phyloP scores from a whole-genome alignment of 169 alveolate genomes.

The Cryptosporidium bovis region DNA sequence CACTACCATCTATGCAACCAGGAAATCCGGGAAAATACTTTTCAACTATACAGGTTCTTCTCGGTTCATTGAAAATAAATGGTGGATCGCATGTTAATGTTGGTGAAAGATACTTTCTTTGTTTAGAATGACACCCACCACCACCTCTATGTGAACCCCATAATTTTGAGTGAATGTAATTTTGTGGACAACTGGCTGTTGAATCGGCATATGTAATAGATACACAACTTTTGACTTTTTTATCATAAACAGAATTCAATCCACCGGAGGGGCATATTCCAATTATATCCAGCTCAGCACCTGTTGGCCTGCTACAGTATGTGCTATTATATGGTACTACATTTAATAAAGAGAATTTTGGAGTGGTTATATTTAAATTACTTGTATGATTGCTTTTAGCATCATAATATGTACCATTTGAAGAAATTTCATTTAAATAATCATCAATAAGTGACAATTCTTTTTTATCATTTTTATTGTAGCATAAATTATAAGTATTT shows the following conservation, averaged over 20 bases:
- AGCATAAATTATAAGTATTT: slow-evolving; percentile 36
- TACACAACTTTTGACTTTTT: slow-evolving; percentile 24
- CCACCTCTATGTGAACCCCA: slow-evolving; percentile 70
- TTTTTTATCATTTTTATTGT: slow-evolving; percentile 7
- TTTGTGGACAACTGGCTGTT: slow-evolving; percentile 29
- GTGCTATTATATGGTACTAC: slow-evolving; percentile 50
- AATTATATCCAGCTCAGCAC: slow-evolving; percentile 39
- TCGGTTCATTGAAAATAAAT: slow-evolving; percentile 40
- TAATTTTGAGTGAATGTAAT: slow-evolving; percentile 33
- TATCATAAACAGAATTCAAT: slow-evolving; percentile 36
- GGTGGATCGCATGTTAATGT: slow-evolving; percentile 30
- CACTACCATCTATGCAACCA: slow-evolving; percentile 55
- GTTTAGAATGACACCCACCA: slow-evolving; percentile 63
- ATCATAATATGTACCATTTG: slow-evolving; percentile 2
- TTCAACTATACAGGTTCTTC: slow-evolving; percentile 38
- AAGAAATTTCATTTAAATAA: slow-evolving; percentile 1
- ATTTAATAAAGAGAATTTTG: neutral
- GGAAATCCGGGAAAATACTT: slow-evolving; percentile 69
- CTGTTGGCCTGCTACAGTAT: slow-evolving; percentile 70
- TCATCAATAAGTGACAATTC: slow-evolving; percentile 10
- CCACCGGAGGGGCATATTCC: slow-evolving; percentile 55
- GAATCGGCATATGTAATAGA: slow-evolving; percentile 56
- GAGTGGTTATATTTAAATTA: neutral
- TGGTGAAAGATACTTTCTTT: slow-evolving; percentile 46
- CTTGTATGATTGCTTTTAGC: neutral